These are phyloP conservation scores for Plasmodium gonderi DNA, from an alignment of 169 alveolate species.

Conservation along the genomic window DNA sequence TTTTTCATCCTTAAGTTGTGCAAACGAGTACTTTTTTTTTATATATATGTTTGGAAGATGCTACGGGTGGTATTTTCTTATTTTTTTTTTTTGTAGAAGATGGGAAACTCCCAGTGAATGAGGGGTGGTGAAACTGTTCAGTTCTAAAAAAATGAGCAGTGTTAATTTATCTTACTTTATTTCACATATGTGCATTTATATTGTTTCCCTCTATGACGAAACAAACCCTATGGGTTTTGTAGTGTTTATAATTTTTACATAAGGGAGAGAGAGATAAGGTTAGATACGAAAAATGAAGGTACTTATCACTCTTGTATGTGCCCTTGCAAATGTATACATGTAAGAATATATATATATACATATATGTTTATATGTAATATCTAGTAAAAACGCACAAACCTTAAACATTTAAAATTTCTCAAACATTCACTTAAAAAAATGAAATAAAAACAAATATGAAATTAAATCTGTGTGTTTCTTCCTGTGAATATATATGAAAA, in stretches of 20 bases:
- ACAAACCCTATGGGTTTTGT: too few relatives aligned
- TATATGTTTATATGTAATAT: neutral
- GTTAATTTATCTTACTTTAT: neutral
- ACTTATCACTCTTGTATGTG: too few relatives aligned
- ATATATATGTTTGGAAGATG: neutral
- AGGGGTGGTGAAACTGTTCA: neutral
- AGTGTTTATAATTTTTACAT: too few relatives aligned
- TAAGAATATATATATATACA: neutral
- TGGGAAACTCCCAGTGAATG: too few relatives aligned
- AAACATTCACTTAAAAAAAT: neutral
- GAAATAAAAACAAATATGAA: neutral
- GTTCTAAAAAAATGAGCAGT: neutral
- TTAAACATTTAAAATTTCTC: neutral
- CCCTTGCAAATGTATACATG: neutral
- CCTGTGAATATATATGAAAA: neutral
- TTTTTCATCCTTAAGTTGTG: constrained; percentile 45
- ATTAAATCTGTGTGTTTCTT: neutral
- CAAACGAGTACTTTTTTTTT: neutral
- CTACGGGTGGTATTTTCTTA: neutral
- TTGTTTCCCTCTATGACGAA: too few relatives aligned
- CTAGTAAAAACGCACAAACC: neutral
- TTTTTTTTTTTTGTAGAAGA: too few relatives aligned
- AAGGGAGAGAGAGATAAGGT: neutral
- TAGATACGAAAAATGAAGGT: neutral
- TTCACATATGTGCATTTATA: neutral